Conservation (phyloP, 306 rosid species). For the Ceratonia siliqua region DNA sequence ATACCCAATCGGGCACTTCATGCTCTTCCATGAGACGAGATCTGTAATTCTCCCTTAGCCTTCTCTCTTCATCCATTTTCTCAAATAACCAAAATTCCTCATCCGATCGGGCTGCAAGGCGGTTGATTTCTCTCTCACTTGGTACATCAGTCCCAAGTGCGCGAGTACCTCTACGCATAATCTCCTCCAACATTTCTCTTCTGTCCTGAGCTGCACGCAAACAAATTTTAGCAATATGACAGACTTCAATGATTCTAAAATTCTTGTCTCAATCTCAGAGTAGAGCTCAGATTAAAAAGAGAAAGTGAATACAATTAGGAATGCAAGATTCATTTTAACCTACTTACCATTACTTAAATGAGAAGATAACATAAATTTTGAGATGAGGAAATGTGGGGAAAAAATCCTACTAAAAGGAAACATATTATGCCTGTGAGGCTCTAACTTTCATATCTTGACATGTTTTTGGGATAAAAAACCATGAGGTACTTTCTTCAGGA, state of each 20-base stretch:
- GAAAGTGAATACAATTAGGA: neutral
- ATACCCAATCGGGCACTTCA: conserved; percentile 98
- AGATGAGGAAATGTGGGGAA: neutral
- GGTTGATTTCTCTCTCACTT: conserved; percentile 98
- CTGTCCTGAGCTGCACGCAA: conserved; percentile 94
- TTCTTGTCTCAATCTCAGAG: neutral
- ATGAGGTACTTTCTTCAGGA: neutral
- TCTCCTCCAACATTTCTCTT: conserved; percentile 95
- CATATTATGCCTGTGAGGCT: neutral
- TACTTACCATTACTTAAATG: conserved; percentile 16
- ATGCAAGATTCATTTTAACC: neutral
- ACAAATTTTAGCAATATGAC: conserved; percentile 14
- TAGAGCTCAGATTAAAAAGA: neutral
- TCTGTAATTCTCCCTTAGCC: conserved; percentile 90
- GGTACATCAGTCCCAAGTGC: conserved; percentile 97
- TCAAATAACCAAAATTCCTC: conserved; percentile 96
- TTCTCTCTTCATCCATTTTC: conserved; percentile 97
- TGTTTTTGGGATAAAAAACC: neutral
- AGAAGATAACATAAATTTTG: neutral
- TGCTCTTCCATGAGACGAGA: conserved; percentile 96
- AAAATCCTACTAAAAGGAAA: neutral
- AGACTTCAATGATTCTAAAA: neutral
- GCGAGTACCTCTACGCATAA: conserved; percentile 96
- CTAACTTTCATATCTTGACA: conserved; percentile 13
- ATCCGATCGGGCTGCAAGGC: conserved; percentile 95